These are phyloP conservation scores for Trichosanthes truncata DNA, from an alignment of 306 rosid genomes.

Conservation along the genomic window DNA sequence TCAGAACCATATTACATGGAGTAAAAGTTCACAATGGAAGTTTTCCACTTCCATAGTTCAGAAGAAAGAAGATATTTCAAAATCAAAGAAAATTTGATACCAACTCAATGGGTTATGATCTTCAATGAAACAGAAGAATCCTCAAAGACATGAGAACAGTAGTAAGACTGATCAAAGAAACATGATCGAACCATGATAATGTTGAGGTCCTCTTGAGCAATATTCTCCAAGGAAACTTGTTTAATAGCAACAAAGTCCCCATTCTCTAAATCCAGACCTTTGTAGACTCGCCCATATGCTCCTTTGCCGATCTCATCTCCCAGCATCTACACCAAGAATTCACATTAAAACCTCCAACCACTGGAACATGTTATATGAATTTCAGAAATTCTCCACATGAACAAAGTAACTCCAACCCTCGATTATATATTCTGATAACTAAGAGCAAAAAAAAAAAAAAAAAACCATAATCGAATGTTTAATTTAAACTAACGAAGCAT, in stretches of 20 bases:
- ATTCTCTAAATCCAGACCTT: conserved; percentile 95
- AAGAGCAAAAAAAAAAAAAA: neutral
- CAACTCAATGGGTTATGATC: neutral
- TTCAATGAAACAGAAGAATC: conserved; percentile 1
- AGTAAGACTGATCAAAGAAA: conserved; percentile 10
- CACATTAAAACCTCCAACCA: conserved; percentile 12
- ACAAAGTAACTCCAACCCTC: neutral
- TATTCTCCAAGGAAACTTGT: conserved; percentile 99
- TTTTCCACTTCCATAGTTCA: neutral
- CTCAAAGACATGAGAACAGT: neutral
- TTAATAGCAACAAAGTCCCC: conserved; percentile 98
- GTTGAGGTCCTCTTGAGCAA: conserved; percentile 99
- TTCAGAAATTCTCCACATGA: neutral
- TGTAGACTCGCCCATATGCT: conserved; percentile 96
- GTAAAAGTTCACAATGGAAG: neutral
- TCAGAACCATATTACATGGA: neutral
- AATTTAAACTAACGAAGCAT: neutral
- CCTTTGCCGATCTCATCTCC: conserved; percentile 99
- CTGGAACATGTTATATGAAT: conserved; percentile 13
- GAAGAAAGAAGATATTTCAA: neutral
- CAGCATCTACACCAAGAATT: conserved; percentile 59
- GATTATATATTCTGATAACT: neutral
- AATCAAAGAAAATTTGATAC: neutral
- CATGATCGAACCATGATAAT: conserved; percentile 70
- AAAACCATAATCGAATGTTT: neutral